phyloP scores from a whole-genome alignment of 2,329 filamentous ascomycete genomes.

The Basipetospora chlamydospora region DNA sequence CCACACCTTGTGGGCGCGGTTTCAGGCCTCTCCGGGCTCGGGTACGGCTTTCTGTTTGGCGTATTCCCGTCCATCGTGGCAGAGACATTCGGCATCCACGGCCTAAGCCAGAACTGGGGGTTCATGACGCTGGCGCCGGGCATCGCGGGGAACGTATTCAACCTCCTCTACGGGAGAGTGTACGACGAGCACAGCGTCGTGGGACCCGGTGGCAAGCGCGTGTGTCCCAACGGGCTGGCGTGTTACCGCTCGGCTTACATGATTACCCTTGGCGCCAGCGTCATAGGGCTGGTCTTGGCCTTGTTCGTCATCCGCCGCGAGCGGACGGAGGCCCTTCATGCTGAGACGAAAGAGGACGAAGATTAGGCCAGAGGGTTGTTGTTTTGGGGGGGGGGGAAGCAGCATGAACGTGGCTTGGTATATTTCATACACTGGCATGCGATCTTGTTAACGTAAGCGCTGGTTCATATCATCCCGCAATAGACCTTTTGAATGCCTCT shows the following conservation, averaged over 20 bases:
- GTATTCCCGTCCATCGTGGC: conserved; percentile 83
- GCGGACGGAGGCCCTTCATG: conserved; percentile 22
- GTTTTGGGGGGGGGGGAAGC: too few species aligned
- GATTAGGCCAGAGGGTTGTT: conserved; percentile 14
- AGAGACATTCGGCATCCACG: conserved; percentile 80
- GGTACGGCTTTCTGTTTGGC: conserved; percentile 87
- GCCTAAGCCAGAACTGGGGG: conserved; percentile 90
- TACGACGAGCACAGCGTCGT: conserved; percentile 69
- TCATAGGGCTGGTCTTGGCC: conserved; percentile 53
- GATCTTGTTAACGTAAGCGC: too few species aligned
- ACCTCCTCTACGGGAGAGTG: conserved; percentile 72
- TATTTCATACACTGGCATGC: too few species aligned
- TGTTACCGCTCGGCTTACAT: conserved; percentile 76
- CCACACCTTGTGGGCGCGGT: conserved; percentile 65
- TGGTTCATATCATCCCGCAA: too few species aligned
- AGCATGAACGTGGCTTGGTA: too few species aligned
- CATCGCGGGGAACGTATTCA: conserved; percentile 80
- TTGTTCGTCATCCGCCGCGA: conserved; percentile 52
- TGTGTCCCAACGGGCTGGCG: conserved; percentile 60
- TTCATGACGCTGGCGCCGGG: conserved; percentile 85
- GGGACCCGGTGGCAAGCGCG: conserved; percentile 51
- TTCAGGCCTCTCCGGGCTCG: conserved; percentile 71
- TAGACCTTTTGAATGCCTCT: too few species aligned
- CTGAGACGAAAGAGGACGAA: conserved; percentile 23
- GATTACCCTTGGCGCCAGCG: conserved; percentile 59